Base-by-base conservation (phyloP, 768 basidiomycete species). In the Kwoniella botswanensis region DNA sequence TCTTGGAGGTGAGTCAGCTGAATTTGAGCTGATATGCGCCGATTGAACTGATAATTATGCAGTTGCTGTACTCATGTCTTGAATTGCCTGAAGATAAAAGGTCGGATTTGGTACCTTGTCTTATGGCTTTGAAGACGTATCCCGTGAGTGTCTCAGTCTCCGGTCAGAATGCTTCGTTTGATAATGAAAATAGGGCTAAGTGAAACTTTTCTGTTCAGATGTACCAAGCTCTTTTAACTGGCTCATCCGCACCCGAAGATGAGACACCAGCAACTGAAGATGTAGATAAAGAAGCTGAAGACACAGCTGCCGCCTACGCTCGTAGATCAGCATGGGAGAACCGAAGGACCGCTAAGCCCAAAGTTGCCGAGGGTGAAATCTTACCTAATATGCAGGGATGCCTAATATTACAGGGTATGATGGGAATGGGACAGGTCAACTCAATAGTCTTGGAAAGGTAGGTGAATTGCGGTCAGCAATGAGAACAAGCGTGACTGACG, bases 301-400 rank as follows among this genome's bases (percentile, higher is more conserved):
- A 75, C 43, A 71, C 74, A 43, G 77, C 79, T n/a, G 78, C 76
- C 17, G 75, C 80, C 11, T 78, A 78, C n/a, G 75, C 76, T 13
- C 60, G 72, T 15, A n/a, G 67, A 24, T 61, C 67, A 29, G 80
- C 74, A 50, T 81, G 80, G 80, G 71, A 79, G 71, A 82, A 80
- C 50, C 73, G 81, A 41, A 68, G 82, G 43, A 73, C 50, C 3
- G 71, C 69, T 4, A 76, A 76, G 52, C 65, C 78, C 58, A 77
- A 76, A 68, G 75, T 74, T 63, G 70, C 70, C 17, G 71, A 74
- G 76, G 65, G 85, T 66, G 85, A 86, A 1, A 79, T 89, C 53
- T 90, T 90, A 77, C 89, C 90, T 7, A 92, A 89, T 75, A 88
- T 91, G 13, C 93, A 94, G 80, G 96, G 96, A 1, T 91, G 92